Evolutionary conservation across 495 filamentous ascomycete species (phyloP).

Genomic region (Rostrohypoxylon terebratum): DNA sequence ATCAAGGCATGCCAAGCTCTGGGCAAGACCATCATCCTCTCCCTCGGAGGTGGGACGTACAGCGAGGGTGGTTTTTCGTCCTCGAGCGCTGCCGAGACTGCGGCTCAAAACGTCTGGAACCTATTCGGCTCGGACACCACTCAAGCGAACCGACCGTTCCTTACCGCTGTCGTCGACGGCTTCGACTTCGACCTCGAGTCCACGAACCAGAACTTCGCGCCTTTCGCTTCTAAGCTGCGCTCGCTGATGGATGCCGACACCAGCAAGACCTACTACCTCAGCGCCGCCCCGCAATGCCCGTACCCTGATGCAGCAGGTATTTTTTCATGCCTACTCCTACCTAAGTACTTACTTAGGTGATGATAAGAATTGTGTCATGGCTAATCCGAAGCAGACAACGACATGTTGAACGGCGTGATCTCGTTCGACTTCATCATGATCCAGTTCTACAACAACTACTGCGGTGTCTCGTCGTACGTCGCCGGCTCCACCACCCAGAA

Average conservation of each 20-base stretch:
- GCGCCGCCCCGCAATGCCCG: slow-evolving; percentile 75
- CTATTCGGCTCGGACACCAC: slow-evolving; percentile 69
- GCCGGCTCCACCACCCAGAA: slow-evolving; percentile 59
- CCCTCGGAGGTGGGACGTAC: slow-evolving; percentile 73
- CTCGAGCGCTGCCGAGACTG: slow-evolving; percentile 60
- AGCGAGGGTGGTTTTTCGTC: slow-evolving; percentile 70
- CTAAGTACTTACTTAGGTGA: no score
- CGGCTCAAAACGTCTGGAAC: slow-evolving; percentile 73
- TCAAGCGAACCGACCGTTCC: slow-evolving; percentile 69
- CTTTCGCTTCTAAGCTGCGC: slow-evolving; percentile 68
- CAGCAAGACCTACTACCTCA: slow-evolving; percentile 68
- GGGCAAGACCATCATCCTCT: slow-evolving; percentile 76
- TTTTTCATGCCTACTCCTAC: no score
- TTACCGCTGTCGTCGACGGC: slow-evolving; percentile 72
- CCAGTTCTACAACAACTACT: slow-evolving; percentile 78
- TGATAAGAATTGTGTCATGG: no score
- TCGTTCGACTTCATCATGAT: slow-evolving; percentile 74
- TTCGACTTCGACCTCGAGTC: slow-evolving; percentile 78
- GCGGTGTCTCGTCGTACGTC: slow-evolving; percentile 67
- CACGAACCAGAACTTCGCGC: slow-evolving; percentile 60
- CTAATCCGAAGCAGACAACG: no score
- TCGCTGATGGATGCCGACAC: slow-evolving; percentile 61
- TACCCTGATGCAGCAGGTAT: slow-evolving; percentile 73
- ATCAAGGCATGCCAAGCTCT: slow-evolving; percentile 72
- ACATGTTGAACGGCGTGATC: slow-evolving; percentile 64